Conservation (phyloP, 257 asterid species). For the Fraxinus anomala region DNA sequence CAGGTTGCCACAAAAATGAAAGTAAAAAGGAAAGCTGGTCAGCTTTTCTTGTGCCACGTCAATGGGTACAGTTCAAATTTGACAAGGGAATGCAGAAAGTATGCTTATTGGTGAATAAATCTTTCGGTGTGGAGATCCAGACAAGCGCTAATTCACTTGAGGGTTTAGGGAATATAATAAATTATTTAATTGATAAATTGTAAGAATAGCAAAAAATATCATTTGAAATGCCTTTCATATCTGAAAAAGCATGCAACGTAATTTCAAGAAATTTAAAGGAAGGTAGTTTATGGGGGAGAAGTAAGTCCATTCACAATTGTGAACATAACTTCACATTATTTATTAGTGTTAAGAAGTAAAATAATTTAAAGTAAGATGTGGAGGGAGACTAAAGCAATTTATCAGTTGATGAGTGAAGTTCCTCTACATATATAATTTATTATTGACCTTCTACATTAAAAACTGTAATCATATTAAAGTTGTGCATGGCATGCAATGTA, state of each 20-base stretch:
- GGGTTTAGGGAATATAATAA: background rate
- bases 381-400: background rate
- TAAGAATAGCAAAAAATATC: background rate
- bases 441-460: background rate
- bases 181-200: background rate
- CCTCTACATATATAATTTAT: background rate
- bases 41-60: background rate
- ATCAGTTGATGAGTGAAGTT: background rate
- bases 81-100: background rate
- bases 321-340: background rate
- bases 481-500: background rate
- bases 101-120: background rate
- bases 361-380: background rate
- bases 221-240: background rate
- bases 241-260: background rate
- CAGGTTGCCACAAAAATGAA: background rate
- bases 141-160: background rate
- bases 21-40: background rate
- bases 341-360: background rate
- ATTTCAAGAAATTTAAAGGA: background rate
- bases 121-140: background rate
- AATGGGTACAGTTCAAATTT: background rate
- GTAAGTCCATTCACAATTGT: background rate
- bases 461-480: background rate
- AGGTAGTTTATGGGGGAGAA: background rate